Base-by-base conservation (phyloP, 2,329 filamentous ascomycete genomes). In the Mariannaea elegans region DNA sequence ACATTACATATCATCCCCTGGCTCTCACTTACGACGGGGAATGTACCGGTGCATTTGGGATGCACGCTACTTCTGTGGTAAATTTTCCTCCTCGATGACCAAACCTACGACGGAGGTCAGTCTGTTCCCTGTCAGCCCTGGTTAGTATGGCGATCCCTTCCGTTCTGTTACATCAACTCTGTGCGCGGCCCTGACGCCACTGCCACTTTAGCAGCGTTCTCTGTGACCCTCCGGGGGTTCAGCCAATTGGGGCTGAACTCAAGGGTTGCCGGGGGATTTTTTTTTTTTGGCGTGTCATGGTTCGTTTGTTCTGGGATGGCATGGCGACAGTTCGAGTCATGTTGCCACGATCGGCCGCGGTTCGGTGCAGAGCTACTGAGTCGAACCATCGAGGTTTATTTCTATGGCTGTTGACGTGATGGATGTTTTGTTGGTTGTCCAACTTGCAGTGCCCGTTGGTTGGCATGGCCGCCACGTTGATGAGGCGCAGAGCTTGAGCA, bases 321-420 rank as follows among this genome's bases (percentile, higher is more conserved):
- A 31, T 31, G 27, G 27, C 27, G 27, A 31, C 27, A 31, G 27
- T 36, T 14, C 38, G 38, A 42, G 41, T 54, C 50, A 54, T 54
- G 42, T 45, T 45, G 18, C 41, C 38, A 24, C 24, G 24, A 32
- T 19, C 9, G 38, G n/a, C n/a, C n/a, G n/a, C n/a, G n/a, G n/a
- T n/a, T n/a, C n/a, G n/a, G n/a, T n/a, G n/a, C 23, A 34, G 12
- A 18, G 38, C 34, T n/a, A 39, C 24, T 16, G 54, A 44, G 18
- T 41, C 32, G 32, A 36, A n/a, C 32, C 32, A 36, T n/a, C n/a
- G n/a, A n/a, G n/a, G n/a, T n/a, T n/a, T n/a, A n/a, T n/a, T n/a
- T n/a, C n/a, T n/a, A n/a, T n/a, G n/a, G n/a, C 7, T 36, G 46
- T 48, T 27, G 45, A n/a, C 13, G 45, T 34, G 45, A 19, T 24